Conservation (phyloP, 805 yeast species). For the Torulaspora franciscae region DNA sequence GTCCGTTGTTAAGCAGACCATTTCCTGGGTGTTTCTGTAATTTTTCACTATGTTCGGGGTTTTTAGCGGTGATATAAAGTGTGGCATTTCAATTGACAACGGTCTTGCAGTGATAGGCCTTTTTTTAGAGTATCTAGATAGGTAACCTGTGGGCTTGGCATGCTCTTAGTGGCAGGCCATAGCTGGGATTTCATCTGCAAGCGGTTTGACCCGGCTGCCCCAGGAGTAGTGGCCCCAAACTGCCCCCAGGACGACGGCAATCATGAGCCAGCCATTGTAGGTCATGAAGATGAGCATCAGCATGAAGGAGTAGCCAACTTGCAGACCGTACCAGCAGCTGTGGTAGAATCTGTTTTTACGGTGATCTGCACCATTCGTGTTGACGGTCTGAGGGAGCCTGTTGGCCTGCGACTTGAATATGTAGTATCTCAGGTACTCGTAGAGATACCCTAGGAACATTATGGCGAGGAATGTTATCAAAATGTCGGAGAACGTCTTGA, state of each 20-base stretch:
- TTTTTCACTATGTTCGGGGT: background rate
- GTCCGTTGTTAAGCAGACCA: background rate
- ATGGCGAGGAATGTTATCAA: slow-evolving; percentile 49
- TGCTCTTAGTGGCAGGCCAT: slow-evolving; percentile 25
- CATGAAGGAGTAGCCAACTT: slow-evolving; percentile 65
- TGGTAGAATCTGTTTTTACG: slow-evolving; percentile 26
- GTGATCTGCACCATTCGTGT: slow-evolving; percentile 3
- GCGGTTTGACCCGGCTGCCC: slow-evolving; percentile 36
- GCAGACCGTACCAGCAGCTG: slow-evolving; percentile 52
- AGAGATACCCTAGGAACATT: slow-evolving; percentile 47
- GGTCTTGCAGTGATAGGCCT: background rate
- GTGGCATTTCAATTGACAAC: slow-evolving; percentile 1
- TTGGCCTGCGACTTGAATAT: slow-evolving; percentile 11
- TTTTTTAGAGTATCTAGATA: background rate
- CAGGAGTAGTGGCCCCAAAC: slow-evolving; percentile 61
- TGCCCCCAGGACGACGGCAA: slow-evolving; percentile 69
- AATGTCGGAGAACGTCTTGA: slow-evolving; percentile 48
- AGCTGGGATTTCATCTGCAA: slow-evolving; percentile 10
- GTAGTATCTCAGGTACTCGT: slow-evolving; percentile 46
- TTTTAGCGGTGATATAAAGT: background rate
- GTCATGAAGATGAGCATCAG: slow-evolving; percentile 83
- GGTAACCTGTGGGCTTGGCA: background rate
- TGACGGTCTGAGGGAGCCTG: slow-evolving; percentile 6
- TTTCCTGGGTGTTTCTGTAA: background rate
- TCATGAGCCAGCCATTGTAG: slow-evolving; percentile 80